Evolutionary conservation across 1,139 yeast species (phyloP), one percentile per base, ranked within the genome.

Genomic region (Arxiozyma slooffiae): DNA sequence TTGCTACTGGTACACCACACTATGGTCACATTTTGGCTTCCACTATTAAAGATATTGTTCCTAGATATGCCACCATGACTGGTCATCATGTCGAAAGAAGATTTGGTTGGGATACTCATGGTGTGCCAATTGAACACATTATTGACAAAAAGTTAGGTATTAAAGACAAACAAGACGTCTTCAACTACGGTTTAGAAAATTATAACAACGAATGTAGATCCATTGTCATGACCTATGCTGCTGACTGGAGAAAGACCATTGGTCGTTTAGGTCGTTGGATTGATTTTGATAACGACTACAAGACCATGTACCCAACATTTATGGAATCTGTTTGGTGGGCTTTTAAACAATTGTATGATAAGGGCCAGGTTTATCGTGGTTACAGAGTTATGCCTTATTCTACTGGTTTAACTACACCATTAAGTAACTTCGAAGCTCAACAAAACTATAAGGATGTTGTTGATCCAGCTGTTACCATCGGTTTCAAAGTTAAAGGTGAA

Each of bases 301-400:
- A 94, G 75, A 92, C 98, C 22, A 77, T 94, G 71, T 89, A 94
- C 68, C 97, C 97, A 42, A 76, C 82, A 53, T 92, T 87, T 62
- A 92, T 92, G 99, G 98, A 92, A 74, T 85, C 97, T 45, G 94
- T 84, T 50, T 92, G 99, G 99, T 92, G 98, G 98, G 96, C 89
- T 41, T 94, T 92, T 78, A 82, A 85, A 73, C 82, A 89, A 71
- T 75, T 92, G 60, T 88, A 74, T 69, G 81, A 85, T 53, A 92
- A 90, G 70, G 82, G 81, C 51, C 79, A 88, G 51, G 97, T 92
- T 48, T 92, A 92, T 75, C 80, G 95, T 69, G 98, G 98, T 49
- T 83, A 80, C 69, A 80, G 95, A 67, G 99, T 92, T 51, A 92
- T 92, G 99, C 99, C 99, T 44, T 92, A 92, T 70, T 90, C 97